Evolutionary conservation across 805 yeast species (phyloP).

Genomic region (Metschnikowia noctiluminum): DNA sequence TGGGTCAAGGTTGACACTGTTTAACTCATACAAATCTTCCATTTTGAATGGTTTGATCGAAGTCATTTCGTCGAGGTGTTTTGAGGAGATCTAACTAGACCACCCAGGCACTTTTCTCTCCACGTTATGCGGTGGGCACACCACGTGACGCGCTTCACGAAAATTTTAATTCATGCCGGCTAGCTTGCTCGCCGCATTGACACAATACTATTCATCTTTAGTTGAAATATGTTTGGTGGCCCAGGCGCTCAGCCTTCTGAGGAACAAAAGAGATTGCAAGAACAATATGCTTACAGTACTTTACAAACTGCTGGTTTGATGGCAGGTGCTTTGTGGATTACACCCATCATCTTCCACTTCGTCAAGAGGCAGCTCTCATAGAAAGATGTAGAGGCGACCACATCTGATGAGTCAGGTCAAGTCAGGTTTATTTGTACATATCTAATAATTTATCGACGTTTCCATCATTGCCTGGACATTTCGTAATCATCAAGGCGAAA

Average conservation of each 20-base stretch:
- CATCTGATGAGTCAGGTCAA: background rate
- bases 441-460: slow-evolving; percentile 5
- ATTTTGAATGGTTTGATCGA: slow-evolving; percentile 86
- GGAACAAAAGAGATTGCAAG: slow-evolving; percentile 65
- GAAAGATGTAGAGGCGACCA: background rate
- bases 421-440: slow-evolving; percentile 4
- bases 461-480: background rate
- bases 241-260: slow-evolving; percentile 49
- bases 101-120: no score
- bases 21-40: slow-evolving; percentile 71
- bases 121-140: background rate
- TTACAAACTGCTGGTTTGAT: slow-evolving; percentile 56
- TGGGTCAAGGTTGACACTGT: slow-evolving; percentile 78
- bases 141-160: slow-evolving; percentile 10
- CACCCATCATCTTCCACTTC: slow-evolving; percentile 55
- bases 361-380: slow-evolving; percentile 46
- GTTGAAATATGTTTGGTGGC: slow-evolving; percentile 43
- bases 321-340: slow-evolving; percentile 61
- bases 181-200: background rate
- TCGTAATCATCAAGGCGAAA: background rate
- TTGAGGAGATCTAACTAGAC: background rate
- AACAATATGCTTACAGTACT: slow-evolving; percentile 58
- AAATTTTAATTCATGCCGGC: slow-evolving; percentile 1
- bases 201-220: background rate
- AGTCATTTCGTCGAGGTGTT: slow-evolving; percentile 54